These are phyloP conservation scores for Solanum phureja DNA, from an alignment of 257 asterid genomes.

Conservation along the genomic window DNA sequence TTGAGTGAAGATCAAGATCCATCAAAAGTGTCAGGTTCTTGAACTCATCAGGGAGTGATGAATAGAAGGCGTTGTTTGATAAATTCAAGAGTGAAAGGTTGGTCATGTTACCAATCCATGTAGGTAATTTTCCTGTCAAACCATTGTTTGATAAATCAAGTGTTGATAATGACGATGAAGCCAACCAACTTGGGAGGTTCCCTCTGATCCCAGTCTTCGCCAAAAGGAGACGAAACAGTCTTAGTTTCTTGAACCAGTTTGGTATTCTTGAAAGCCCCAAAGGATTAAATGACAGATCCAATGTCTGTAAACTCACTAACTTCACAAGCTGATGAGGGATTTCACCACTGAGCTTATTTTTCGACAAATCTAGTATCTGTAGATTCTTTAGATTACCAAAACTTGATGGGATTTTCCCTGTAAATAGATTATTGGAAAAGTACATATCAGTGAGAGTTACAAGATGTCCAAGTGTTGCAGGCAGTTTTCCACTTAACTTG, in stretches of 20 bases:
- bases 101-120: conserved; percentile 63
- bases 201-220: conserved; percentile 52
- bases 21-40: conserved; percentile 26
- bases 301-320: conserved; percentile 16
- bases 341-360: conserved; percentile 35
- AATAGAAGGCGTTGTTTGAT: conserved; percentile 41
- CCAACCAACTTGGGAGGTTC: conserved; percentile 38
- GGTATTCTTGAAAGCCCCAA: conserved; percentile 31
- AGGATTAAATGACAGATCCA: conserved; percentile 60
- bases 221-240: conserved; percentile 23
- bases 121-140: conserved; percentile 40
- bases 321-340: conserved; percentile 32
- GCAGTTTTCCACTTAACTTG: conserved; percentile 44
- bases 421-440: conserved; percentile 46
- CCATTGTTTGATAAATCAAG: conserved; percentile 56
- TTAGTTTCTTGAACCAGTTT: conserved; percentile 24
- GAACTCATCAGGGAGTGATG: conserved; percentile 40
- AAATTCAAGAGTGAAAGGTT: conserved; percentile 34
- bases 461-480: conserved; percentile 44
- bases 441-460: conserved; percentile 16
- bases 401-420: conserved; percentile 43
- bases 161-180: conserved; percentile 31
- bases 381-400: conserved; percentile 36
- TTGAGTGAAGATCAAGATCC: conserved; percentile 62
- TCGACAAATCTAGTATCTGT: conserved; percentile 34